Percentiles rank a stretch among this genome's conserved stretches.
Conservation (phyloP, 2,329 filamentous ascomycete genomes). For the Penicillium polonicum region DNA sequence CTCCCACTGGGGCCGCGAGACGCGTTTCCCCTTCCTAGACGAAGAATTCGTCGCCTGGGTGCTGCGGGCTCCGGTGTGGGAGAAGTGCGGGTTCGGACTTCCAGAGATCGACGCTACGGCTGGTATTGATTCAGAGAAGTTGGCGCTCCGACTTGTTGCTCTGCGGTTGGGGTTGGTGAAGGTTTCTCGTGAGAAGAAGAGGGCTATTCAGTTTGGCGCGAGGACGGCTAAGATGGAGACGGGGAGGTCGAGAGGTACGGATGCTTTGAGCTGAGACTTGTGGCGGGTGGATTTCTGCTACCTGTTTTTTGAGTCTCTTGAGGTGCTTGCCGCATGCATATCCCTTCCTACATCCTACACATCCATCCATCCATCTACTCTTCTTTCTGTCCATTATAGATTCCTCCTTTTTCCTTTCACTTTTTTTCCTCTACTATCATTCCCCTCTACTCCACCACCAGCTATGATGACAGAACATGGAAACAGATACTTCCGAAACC, state of each 20-base stretch:
- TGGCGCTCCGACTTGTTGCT: conserved; percentile 74
- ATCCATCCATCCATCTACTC: neutral
- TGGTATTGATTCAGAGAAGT: conserved; percentile 67
- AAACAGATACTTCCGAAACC: conserved; percentile 46
- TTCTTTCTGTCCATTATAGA: neutral
- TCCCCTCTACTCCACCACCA: conserved; percentile 13
- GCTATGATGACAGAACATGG: conserved; percentile 43
- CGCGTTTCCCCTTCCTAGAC: conserved; percentile 86
- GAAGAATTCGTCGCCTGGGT: conserved; percentile 83
- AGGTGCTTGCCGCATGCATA: neutral
- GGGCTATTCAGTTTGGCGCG: conserved; percentile 83
- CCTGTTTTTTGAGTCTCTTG: neutral
- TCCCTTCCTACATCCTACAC: neutral
- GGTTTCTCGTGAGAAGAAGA: conserved; percentile 85
- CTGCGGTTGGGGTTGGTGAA: conserved; percentile 67
- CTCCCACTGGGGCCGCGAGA: conserved; percentile 84
- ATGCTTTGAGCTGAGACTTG: conserved; percentile 41
- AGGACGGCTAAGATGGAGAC: conserved; percentile 79
- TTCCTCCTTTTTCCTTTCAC: neutral
- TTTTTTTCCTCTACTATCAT: neutral
- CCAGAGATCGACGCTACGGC: conserved; percentile 26
- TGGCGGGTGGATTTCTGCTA: neutral
- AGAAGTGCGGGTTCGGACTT: conserved; percentile 84
- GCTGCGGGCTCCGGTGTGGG: conserved; percentile 69
- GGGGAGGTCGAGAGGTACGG: conserved; percentile 66